Evolutionary conservation across 2,329 filamentous ascomycete species (phyloP).

Genomic region (Fusarium concolor): DNA sequence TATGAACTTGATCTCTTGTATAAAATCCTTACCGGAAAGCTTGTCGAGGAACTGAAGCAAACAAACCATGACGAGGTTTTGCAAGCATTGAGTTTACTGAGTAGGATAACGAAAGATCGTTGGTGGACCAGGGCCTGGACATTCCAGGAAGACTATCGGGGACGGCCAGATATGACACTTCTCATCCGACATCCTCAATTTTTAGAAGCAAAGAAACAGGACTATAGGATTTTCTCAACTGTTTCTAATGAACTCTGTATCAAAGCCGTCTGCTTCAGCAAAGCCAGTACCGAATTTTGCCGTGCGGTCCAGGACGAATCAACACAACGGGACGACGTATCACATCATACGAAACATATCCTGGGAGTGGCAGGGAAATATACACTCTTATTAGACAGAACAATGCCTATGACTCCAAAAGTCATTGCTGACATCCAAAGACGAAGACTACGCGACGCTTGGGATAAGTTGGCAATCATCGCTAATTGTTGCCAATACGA

Average conservation of each 20-base stretch:
- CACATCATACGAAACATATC: not conserved
- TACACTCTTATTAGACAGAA: not conserved
- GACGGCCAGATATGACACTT: not conserved
- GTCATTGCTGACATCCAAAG: not conserved
- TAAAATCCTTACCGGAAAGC: not conserved
- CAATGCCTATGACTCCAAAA: not conserved
- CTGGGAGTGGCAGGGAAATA: not conserved
- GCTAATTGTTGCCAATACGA: constrained; percentile 4
- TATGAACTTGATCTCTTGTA: not conserved
- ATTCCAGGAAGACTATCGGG: not conserved
- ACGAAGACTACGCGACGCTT: not conserved
- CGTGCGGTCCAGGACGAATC: not conserved
- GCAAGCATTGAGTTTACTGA: not conserved
- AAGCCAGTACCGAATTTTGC: not conserved
- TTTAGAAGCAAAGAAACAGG: not conserved
- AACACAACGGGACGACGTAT: not conserved
- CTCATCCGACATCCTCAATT: not conserved
- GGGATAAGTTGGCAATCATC: constrained; percentile 6
- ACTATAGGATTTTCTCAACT: not conserved
- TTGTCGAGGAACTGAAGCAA: not conserved
- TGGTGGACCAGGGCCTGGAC: constrained; percentile 6
- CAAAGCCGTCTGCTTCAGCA: not conserved
- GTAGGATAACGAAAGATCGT: constrained; percentile 1
- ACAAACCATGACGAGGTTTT: not conserved
- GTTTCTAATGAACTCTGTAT: not conserved